Base-by-base conservation (phyloP, 352 stramenopile genomes). In the Phytophthora boehmeriae region DNA sequence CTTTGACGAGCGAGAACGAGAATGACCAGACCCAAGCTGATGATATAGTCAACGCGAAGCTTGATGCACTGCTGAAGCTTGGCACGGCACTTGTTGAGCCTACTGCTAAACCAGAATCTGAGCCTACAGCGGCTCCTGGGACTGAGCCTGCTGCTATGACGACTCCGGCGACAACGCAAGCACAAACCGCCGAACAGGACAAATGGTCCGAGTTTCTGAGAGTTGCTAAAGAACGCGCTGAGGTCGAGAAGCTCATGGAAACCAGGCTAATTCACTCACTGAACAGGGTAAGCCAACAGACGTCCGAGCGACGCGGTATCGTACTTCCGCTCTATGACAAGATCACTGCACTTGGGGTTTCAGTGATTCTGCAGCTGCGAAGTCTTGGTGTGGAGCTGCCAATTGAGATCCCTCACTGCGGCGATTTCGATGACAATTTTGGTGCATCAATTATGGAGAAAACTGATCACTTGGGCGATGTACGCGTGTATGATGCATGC, bases 401-500 rank as follows among this genome's bases (percentile, higher is more conserved):
- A 13, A 85, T 89, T 52, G 81, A 90, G 45, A 68, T 90, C 13
- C 80, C 80, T 13, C 80, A 90, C 46, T 92, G 83, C 36, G 79
- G 80, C 8, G 80, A 90, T 59, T 82, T 92, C 16, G 66, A 68
- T 43, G 50, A 68, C 25, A 51, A 61, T 14, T 73, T 86, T 34
- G 63, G 71, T 25, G 61, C 73, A 34, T 53, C 47, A 13, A 60
- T 75, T 8, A 76, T 68, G 51, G 54, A 76, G 35, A 69, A 80
- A 32, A 61, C 28, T 14, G 63, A 67, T 5, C 57, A 71, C 14
- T 49, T 77, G 4, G 62, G 71, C n/a, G 75, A 79, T 50, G 73
- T 90, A 34, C 80, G 73, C 30, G 71, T 91, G 10, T 91, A 90
- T 50, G 76, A 93, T 36, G 81, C 82, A 9, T 93, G 81, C 41